Conservation (phyloP, 2,329 filamentous ascomycete species). For the Colletotrichum phormii region DNA sequence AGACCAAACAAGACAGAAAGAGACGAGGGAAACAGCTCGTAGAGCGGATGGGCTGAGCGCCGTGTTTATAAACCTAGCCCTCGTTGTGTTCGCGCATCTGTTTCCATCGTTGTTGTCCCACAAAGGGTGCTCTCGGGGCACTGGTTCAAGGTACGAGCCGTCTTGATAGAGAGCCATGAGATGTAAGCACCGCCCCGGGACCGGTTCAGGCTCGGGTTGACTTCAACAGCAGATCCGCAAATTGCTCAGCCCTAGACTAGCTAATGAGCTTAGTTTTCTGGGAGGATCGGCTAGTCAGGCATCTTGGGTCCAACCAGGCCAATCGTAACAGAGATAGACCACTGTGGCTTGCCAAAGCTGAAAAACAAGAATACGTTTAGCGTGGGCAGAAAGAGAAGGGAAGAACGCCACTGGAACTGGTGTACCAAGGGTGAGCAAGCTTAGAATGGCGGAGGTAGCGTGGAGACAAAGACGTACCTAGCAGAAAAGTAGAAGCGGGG, state of each 20-base stretch:
- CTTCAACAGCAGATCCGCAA: slow-evolving; percentile 17
- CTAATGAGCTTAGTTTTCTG: slow-evolving; percentile 42
- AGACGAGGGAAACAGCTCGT: background rate
- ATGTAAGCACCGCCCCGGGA: slow-evolving; percentile 7
- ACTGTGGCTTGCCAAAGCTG: slow-evolving; percentile 52
- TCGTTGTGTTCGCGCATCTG: background rate
- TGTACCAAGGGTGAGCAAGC: background rate
- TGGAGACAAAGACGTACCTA: slow-evolving; percentile 18
- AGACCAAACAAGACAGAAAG: slow-evolving; percentile 6
- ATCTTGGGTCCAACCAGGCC: slow-evolving; percentile 37
- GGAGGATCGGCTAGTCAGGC: slow-evolving; percentile 37
- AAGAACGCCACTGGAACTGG: background rate
- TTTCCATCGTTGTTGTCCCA: slow-evolving; percentile 13
- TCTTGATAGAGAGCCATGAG: background rate
- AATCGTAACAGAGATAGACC: slow-evolving; percentile 38
- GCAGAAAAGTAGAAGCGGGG: background rate
- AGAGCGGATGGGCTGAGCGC: slow-evolving; percentile 6
- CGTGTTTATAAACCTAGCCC: slow-evolving; percentile 24
- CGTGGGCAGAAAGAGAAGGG: slow-evolving; percentile 7
- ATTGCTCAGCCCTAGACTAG: slow-evolving; percentile 41
- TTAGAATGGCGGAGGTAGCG: slow-evolving; percentile 36
- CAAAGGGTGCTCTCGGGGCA: slow-evolving; percentile 4
- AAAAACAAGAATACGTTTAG: slow-evolving; percentile 39
- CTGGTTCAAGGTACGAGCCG: background rate
- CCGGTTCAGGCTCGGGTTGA: slow-evolving; percentile 3